Base-by-base conservation (phyloP, 108 stramenopile genomes). In the Cylindrotheca closterium region DNA sequence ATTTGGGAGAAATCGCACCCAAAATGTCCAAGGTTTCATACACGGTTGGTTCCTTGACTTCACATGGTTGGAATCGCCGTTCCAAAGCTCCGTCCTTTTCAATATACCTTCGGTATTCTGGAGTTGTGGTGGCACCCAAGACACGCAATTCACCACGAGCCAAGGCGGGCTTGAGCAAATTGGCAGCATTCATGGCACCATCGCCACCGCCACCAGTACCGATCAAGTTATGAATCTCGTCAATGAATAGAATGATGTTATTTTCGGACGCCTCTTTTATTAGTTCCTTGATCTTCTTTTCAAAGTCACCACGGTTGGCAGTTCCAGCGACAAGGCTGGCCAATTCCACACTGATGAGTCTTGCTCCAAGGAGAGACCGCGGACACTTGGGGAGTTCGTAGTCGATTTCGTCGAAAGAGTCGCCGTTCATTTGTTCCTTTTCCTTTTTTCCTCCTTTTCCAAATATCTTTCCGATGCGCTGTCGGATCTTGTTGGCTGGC, bases 191-290 rank as follows among this genome's bases (percentile, higher is more conserved):
- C 83, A 96, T 81, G 8, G 81, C 85, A 21, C 95, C 95, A 60
- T 91, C 90, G 28, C 84, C 92, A 42, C 95, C 95, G 3, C 83
- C 85, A n/a, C 94, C 94, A 15, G 92, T 87, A 4, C 95, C 95
- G 49, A 91, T 67, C 12, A 91, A 54, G 30, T 86, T 91, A 59
- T 91, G 83, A 58, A 92, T 75, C 60, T 96, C 89, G 60, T 91
- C 89, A 60, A 96, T 91, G 57, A 96, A 92, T 22, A 96, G 72
- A 60, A 96, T 88, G 28, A 80, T 79, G 32, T 82, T 80, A 31
- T 66, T 84, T 0, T 82, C 48, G 37, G 72, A 74, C 10, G 85
- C 81, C 37, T 91, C 94, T 45, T 82, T 56, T 51, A 91, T 74
- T 21, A 95, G 54, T n/a, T 73, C 78, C 63, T 91, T 81, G 27